Conservation (phyloP, 75 land plant genomes). For the Sequoia sempervirens region DNA sequence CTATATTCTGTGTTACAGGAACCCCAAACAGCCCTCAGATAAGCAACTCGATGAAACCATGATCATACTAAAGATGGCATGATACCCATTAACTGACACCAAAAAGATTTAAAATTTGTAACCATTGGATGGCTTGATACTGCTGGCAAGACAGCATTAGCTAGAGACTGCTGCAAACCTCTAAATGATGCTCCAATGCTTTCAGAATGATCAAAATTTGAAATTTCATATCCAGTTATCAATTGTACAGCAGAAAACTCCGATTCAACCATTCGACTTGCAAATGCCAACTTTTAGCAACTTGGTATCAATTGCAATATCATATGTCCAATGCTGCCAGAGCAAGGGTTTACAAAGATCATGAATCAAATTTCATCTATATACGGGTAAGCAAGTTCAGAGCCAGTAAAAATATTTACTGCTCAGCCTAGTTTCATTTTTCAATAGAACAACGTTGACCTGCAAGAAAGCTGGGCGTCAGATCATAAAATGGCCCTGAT, state of each 20-base stretch:
- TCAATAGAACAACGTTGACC: background rate
- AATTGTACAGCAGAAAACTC: background rate
- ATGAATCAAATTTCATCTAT: background rate
- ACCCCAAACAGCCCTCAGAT: background rate
- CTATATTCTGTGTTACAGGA: background rate
- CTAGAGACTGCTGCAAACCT: background rate
- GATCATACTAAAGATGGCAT: background rate
- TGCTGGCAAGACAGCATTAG: background rate
- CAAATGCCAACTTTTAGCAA: background rate
- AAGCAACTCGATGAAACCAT: background rate
- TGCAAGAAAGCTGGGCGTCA: background rate
- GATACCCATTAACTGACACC: background rate
- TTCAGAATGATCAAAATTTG: background rate
- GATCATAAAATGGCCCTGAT: background rate
- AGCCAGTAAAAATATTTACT: background rate
- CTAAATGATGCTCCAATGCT: background rate
- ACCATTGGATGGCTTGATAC: background rate
- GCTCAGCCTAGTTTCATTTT: background rate
- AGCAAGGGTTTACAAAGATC: background rate
- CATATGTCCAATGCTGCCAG: background rate
- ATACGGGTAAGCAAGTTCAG: background rate
- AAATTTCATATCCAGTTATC: background rate
- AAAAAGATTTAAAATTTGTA: background rate
- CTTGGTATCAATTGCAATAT: background rate
- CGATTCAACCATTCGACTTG: background rate